Evolutionary conservation across 495 filamentous ascomycete species (phyloP), one percentile per base, ranked within the genome.

Genomic region (Ramalina peruviana): DNA sequence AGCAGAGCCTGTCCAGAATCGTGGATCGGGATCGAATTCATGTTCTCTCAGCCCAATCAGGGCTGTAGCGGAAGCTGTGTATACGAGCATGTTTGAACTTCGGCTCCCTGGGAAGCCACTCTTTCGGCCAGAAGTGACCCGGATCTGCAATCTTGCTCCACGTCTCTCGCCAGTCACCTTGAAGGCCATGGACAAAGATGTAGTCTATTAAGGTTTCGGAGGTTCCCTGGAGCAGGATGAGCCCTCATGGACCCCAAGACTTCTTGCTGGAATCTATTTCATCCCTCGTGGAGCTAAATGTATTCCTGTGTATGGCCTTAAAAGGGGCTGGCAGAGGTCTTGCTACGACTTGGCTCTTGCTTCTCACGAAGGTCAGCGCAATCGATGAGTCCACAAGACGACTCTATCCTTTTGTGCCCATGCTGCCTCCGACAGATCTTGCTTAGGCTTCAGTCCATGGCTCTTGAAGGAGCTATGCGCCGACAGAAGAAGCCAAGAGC

Each of bases 1-100:
- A 75, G 53, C 5, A 76, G 43, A 9, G 62, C 58, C 42, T 66
- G 60, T 13, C 52, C 72, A 48, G 75, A 72, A 54, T 71, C 59
- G 42, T 65, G 61, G 20, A 72, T 60, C 17, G 63, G 63, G 1
- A 75, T 51, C 39, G 54, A 45, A 51, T 59, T 69, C 15, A 54
- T 50, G 45, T 61, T 25, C 44, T 59, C 43, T 60, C 46, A 15
- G 26, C 36, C 54, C 52, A 65, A 40, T 63, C 48, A 1, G 66
- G 57, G 46, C 66, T 58, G 40, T 68, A 71, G 3, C 67, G 67
- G 56, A 65, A 69, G 13, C 38, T 59, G 38, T 65, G 62, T 23
- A 69, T 62, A 2, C 67, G 57, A 19, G 64, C 62, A 40, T 54
- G 40, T 36, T 50, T 33, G 36, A 70, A 63, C 0, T 38, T 57